Conservation (phyloP, 768 basidiomycete genomes). For the Leccinum fibrillosum region DNA sequence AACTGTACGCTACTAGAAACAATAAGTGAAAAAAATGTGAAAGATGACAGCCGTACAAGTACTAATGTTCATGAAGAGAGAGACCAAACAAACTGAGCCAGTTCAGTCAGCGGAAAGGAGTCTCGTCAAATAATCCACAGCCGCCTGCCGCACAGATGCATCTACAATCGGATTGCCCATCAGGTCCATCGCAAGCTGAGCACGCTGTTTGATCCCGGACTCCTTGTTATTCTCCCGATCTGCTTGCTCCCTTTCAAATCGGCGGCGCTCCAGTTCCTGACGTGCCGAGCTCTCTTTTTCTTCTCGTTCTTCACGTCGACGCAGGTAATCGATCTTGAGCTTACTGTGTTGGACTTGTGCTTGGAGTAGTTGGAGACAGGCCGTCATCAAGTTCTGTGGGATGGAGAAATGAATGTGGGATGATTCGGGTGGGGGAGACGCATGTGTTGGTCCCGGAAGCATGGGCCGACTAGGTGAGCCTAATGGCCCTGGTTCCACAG, state of each 20-base stretch:
- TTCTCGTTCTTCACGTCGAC: slow-evolving; percentile 67
- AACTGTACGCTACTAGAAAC: background rate
- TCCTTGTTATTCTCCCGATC: slow-evolving; percentile 55
- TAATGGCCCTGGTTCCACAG: slow-evolving; percentile 20
- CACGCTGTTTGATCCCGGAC: slow-evolving; percentile 56
- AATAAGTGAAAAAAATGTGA: background rate
- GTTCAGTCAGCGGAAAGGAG: slow-evolving; percentile 43
- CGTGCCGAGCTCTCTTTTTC: slow-evolving; percentile 52
- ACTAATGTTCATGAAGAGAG: background rate
- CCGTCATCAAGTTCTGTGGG: slow-evolving; percentile 54
- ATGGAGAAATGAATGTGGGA: slow-evolving; percentile 47
- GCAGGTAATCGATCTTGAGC: slow-evolving; percentile 66
- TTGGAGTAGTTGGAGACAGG: slow-evolving; percentile 59
- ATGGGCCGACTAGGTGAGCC: slow-evolving; percentile 15
- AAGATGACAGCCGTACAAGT: background rate
- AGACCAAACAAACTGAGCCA: slow-evolving; percentile 12
- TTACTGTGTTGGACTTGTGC: slow-evolving; percentile 68
- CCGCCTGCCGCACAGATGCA: slow-evolving; percentile 59
- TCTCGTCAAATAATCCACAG: slow-evolving; percentile 70
- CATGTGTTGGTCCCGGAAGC: slow-evolving; percentile 3
- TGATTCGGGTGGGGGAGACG: slow-evolving; percentile 34
- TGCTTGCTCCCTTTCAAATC: slow-evolving; percentile 53
- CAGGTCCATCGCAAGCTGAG: slow-evolving; percentile 64
- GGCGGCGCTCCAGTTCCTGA: slow-evolving; percentile 50
- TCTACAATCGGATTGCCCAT: slow-evolving; percentile 58